These are phyloP conservation scores for Keqinozyma sinolaborantium DNA, from an alignment of 1,139 yeast species.

Conservation along the genomic window DNA sequence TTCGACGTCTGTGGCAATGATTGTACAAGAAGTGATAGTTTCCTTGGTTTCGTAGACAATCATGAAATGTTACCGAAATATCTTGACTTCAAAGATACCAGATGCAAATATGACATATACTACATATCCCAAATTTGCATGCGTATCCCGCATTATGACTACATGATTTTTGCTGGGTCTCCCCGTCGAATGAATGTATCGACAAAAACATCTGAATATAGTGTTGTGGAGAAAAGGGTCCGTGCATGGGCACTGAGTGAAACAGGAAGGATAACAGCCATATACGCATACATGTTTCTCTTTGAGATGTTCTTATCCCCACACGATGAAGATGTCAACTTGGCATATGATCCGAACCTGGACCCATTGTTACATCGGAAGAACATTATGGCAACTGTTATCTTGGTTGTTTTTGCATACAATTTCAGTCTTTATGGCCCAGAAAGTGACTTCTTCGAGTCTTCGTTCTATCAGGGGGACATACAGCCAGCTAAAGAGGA, in stretches of 20 bases:
- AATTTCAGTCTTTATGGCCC: constrained; percentile 54
- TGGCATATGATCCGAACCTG: constrained; percentile 40
- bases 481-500: constrained; percentile 25
- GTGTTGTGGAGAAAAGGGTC: constrained; percentile 45
- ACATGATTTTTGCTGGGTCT: constrained; percentile 71
- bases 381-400: constrained; percentile 50
- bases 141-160: constrained; percentile 64
- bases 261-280: constrained; percentile 33
- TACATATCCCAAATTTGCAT: constrained; percentile 68
- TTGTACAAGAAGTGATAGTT: constrained; percentile 25
- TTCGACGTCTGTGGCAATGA: constrained; percentile 25
- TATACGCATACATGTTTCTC: constrained; percentile 55
- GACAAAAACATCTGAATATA: constrained; percentile 49
- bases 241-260: constrained; percentile 38
- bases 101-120: constrained; percentile 52
- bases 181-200: constrained; percentile 73
- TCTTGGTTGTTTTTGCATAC: constrained; percentile 58
- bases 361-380: constrained; percentile 58
- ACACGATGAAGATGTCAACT: constrained; percentile 24
- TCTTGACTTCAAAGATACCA: constrained; percentile 20
- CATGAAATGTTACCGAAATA: constrained; percentile 6
- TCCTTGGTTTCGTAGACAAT: constrained; percentile 13
- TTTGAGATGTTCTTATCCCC: constrained; percentile 57
- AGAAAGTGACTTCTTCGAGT: constrained; percentile 32
- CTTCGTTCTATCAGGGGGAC: constrained; percentile 2